Conservation (phyloP, 805 yeast species). For the Yamadazyma takamatsuzukensis region DNA sequence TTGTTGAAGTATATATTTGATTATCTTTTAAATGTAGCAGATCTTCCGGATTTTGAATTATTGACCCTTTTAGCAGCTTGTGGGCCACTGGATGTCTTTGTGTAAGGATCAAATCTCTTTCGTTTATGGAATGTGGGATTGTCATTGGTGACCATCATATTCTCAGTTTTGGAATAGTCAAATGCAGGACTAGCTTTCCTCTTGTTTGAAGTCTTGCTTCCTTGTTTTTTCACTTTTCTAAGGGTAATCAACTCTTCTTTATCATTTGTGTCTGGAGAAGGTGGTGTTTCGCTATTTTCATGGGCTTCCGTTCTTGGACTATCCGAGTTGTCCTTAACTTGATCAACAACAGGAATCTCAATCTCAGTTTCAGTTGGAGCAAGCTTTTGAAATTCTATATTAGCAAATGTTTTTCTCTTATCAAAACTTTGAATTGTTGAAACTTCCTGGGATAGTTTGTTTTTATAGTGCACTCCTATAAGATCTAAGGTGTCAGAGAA, state of each 20-base stretch:
- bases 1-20: no score
- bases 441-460: neutral
- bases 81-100: constrained; percentile 49
- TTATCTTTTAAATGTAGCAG: constrained; percentile 26
- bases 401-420: constrained; percentile 9
- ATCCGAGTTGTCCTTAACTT: neutral
- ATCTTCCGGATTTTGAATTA: constrained; percentile 31
- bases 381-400: constrained; percentile 9
- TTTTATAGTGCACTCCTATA: no score
- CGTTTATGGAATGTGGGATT: constrained; percentile 13
- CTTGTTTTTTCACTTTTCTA: constrained; percentile 16
- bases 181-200: constrained; percentile 21
- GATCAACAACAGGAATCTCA: neutral
- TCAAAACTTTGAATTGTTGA: neutral
- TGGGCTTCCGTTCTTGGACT: neutral
- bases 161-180: constrained; percentile 45
- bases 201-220: constrained; percentile 1
- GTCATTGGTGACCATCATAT: constrained; percentile 27
- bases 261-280: constrained; percentile 5
- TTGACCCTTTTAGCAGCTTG: constrained; percentile 47
- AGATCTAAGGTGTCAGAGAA: no score
- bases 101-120: constrained; percentile 58
- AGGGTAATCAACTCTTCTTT: constrained; percentile 39
- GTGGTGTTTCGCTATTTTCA: neutral
- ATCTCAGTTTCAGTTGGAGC: constrained; percentile 6